Evolutionary conservation across 305 asterid species (phyloP), one percentile per base, ranked within the genome.

Genomic region (Fraxinus ornus): DNA sequence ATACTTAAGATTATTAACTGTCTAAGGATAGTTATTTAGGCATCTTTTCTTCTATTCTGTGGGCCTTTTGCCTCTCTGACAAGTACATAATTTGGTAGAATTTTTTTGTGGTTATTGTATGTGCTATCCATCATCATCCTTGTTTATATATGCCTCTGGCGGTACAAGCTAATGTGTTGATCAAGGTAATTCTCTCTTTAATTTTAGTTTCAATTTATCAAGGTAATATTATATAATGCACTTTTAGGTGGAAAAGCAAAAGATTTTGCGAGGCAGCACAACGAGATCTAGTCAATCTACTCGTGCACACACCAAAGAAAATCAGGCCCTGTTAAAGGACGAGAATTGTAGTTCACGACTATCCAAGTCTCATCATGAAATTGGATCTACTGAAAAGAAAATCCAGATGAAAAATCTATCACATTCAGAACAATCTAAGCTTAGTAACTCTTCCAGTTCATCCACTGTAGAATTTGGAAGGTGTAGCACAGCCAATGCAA

Each of bases 191-290:
- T 64, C 41, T 47, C 70, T 78, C 79, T 30, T 33, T 41, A 66
- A 70, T 57, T 10, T 55, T 70, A 70, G 49, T 35, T 24, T 47
- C 73, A 57, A 30, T 75, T 47, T 78, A 26, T 52, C 52, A 75
- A 62, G 47, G 52, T 80, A n/a, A 49, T 47, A 15, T 68, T 10
- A 9, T 68, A 52, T 72, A 49, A 75, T 76, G 57, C 55, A 79
- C 75, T 82, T 87, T 84, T 88, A 95, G 99, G 98, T 92, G 85
- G 99, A 93, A 88, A 94, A 84, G 84, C 97, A 92, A 90, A 95
- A 89, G 91, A 95, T 94, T 84, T 80, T 94, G 86, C 95, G 80
- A 81, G 87, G 90, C 80, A 89, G 97, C 89, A 84, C 81, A 35
- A 86, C 86, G 83, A 91, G 86, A 78, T 85, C 73, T 74, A 33